phyloP scores from a whole-genome alignment of 306 rosid genomes.

The Trifolium repens region DNA sequence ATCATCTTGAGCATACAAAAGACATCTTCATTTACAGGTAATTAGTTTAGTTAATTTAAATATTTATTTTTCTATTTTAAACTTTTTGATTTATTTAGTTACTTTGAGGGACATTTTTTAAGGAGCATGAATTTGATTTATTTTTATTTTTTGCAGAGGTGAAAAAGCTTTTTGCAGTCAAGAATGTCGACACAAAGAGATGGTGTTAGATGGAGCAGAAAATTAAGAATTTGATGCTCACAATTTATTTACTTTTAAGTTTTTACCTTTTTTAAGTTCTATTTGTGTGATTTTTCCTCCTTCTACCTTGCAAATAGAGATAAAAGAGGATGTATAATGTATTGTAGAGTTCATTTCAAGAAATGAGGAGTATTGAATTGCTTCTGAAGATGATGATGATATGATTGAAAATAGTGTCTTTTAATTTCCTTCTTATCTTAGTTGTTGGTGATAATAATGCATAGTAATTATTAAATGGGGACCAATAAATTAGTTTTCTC shows the following conservation, averaged over 20 bases:
- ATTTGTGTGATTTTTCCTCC: not conserved
- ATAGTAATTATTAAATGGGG: conserved; percentile 42
- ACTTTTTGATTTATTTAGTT: not conserved
- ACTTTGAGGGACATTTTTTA: conserved; percentile 14
- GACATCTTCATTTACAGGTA: conserved; percentile 85
- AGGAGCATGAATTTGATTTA: not conserved
- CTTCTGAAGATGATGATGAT: conserved; percentile 33
- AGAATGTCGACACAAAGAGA: conserved; percentile 84
- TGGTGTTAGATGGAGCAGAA: conserved; percentile 66
- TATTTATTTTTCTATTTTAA: conserved; percentile 4
- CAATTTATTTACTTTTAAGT: not conserved
- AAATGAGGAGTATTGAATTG: conserved; percentile 44
- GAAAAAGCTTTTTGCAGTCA: conserved; percentile 88
- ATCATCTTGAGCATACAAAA: conserved; percentile 69
- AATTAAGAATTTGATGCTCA: conserved; percentile 47
- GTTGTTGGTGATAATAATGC: conserved; percentile 42
- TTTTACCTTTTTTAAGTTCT: not conserved
- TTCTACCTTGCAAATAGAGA: conserved; percentile 60
- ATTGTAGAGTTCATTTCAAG: conserved; percentile 48
- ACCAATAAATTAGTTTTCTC: conserved; percentile 41
- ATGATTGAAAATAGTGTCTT: conserved; percentile 39
- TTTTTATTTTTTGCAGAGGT: conserved; percentile 61
- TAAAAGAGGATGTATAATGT: conserved; percentile 61
- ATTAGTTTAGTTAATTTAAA: conserved; percentile 31
- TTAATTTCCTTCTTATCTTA: conserved; percentile 39